Percentiles rank a stretch among this genome's conserved stretches.
phyloP scores from a whole-genome alignment of 2,329 filamentous ascomycete species.

The Paracoccidioides lutzii region DNA sequence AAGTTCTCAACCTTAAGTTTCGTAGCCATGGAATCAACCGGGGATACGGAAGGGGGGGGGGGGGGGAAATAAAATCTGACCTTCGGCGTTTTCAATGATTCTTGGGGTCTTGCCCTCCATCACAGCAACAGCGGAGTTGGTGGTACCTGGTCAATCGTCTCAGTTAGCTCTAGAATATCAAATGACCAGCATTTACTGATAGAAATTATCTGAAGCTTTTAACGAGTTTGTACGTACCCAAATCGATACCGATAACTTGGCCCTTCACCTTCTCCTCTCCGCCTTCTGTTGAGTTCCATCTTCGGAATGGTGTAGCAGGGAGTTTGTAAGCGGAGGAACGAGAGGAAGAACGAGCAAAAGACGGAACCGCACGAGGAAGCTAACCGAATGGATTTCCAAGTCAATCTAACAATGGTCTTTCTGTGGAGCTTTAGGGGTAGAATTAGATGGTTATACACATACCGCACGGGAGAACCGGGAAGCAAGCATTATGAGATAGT shows the following conservation, averaged over 20 bases:
- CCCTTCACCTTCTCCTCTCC: constrained; percentile 76
- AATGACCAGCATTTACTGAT: neutral
- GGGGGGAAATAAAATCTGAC: constrained; percentile 34
- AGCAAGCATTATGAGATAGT: constrained; percentile 52
- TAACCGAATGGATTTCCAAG: constrained; percentile 21
- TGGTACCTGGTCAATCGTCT: constrained; percentile 49
- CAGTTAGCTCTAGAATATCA: neutral
- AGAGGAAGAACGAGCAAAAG: constrained; percentile 55
- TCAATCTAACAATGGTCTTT: constrained; percentile 2
- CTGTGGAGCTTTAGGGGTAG: neutral
- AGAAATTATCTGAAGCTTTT: neutral
- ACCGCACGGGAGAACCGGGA: constrained; percentile 63
- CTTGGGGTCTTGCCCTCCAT: constrained; percentile 94
- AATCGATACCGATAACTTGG: constrained; percentile 93
- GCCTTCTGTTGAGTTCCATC: constrained; percentile 40
- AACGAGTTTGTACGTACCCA: constrained; percentile 48
- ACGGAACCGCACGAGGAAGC: constrained; percentile 65
- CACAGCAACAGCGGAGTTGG: constrained; percentile 91
- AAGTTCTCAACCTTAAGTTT: neutral
- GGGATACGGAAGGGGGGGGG: too few relatives aligned
- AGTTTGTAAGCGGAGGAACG: constrained; percentile 57
- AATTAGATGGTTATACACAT: constrained; percentile 32
- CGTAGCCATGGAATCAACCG: neutral
- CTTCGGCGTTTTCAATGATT: constrained; percentile 97
- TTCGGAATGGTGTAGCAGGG: constrained; percentile 57